A percentile compares a stretch with the other conserved stretches of the same genome.
Conservation (phyloP, 805 yeast species). For the Metschnikowia dekortorum region DNA sequence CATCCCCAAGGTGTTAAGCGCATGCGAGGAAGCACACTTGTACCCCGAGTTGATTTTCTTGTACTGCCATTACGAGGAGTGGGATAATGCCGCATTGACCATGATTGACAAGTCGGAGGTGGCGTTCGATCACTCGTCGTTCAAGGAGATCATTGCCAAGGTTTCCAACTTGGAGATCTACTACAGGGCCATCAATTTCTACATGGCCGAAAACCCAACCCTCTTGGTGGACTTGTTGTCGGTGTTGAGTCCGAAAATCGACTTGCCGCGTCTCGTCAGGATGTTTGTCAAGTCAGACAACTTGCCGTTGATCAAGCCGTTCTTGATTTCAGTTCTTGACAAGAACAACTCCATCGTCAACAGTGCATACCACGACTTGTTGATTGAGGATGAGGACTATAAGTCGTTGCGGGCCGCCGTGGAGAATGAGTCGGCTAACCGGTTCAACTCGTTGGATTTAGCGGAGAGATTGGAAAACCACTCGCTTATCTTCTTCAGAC, state of each 20-base stretch:
- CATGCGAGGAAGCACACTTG: slow-evolving; percentile 88
- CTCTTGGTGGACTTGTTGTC: slow-evolving; percentile 81
- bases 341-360: slow-evolving; percentile 90
- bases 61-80: slow-evolving; percentile 97
- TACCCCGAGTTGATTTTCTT: slow-evolving; percentile 96
- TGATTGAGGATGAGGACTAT: slow-evolving; percentile 95
- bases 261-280: slow-evolving; percentile 89
- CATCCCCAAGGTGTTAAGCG: slow-evolving; percentile 93
- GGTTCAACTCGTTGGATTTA: slow-evolving; percentile 86
- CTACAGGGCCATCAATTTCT: slow-evolving; percentile 95
- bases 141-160: slow-evolving; percentile 91
- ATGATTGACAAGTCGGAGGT: slow-evolving; percentile 94
- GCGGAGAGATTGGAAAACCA: slow-evolving; percentile 93
- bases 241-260: slow-evolving; percentile 83
- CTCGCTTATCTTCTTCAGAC: slow-evolving; percentile 86
- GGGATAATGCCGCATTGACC: slow-evolving; percentile 97
- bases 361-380: slow-evolving; percentile 89
- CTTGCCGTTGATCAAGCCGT: slow-evolving; percentile 93
- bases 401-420: slow-evolving; percentile 83
- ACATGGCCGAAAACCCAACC: slow-evolving; percentile 87
- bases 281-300: slow-evolving; percentile 94
- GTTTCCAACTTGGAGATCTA: slow-evolving; percentile 94
- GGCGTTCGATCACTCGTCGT: slow-evolving; percentile 88
- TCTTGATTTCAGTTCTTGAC: slow-evolving; percentile 83
- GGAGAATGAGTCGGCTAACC: slow-evolving; percentile 71